A percentile compares a stretch with the other conserved stretches of the same genome.
Evolutionary conservation across 768 basidiomycete species (phyloP).

Genomic region (Symmetrospora coprosmae): DNA sequence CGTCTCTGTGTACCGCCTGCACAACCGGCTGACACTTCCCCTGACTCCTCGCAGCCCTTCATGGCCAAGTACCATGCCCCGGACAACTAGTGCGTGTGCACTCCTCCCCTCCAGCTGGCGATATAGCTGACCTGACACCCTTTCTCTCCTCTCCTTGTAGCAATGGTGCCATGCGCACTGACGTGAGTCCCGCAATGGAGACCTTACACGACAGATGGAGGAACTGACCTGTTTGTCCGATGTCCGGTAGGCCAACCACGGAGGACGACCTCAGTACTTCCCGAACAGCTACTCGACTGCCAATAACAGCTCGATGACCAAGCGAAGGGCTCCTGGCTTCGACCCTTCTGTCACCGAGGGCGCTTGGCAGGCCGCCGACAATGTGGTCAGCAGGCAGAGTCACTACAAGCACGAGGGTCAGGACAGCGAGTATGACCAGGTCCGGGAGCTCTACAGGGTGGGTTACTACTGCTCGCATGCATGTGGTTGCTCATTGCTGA

Average conservation of each 20-base stretch:
- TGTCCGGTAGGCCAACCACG: conserved; percentile 32
- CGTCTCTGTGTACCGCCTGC: too few species aligned
- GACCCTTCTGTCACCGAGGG: conserved; percentile 27
- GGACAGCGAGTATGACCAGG: conserved; percentile 35
- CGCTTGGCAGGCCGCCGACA: conserved; percentile 33
- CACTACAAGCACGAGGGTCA: conserved; percentile 35
- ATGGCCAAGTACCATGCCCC: conserved; percentile 34
- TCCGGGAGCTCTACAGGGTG: conserved; percentile 33
- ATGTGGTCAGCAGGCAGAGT: conserved; percentile 33
- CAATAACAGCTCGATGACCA: conserved; percentile 6
- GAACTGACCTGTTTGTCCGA: too few species aligned
- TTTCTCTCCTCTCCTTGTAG: too few species aligned
- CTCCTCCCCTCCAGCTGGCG: too few species aligned
- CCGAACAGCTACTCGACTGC: conserved; percentile 21
- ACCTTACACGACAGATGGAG: too few species aligned
- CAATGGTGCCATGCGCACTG: conserved; percentile 34
- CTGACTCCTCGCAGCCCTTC: conserved; percentile 21
- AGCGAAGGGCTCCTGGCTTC: conserved; percentile 8
- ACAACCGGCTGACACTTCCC: conserved; percentile 9
- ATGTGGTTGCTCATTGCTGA: too few species aligned
- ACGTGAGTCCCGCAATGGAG: too few species aligned
- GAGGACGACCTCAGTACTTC: conserved; percentile 31
- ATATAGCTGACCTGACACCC: too few species aligned
- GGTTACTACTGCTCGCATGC: background rate
- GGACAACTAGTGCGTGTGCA: too few species aligned